These are phyloP conservation scores for Pleurotus sapidus DNA, from an alignment of 768 basidiomycete species.

Conservation along the genomic window DNA sequence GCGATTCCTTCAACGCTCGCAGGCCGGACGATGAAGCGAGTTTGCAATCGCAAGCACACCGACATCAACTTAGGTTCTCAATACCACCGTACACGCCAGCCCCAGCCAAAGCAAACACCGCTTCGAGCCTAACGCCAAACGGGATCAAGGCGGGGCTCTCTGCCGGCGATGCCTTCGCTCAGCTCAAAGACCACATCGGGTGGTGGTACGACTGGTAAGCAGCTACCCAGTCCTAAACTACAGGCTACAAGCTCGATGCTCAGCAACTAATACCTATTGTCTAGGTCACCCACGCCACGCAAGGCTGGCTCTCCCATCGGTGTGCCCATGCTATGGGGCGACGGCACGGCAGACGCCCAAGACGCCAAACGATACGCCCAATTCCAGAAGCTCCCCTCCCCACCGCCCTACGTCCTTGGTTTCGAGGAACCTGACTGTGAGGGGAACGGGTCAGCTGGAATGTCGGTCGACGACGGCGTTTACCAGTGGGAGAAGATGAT, in stretches of 20 bases:
- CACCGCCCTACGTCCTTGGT: constrained; percentile 38
- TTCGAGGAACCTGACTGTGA: constrained; percentile 49
- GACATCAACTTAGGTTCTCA: background rate
- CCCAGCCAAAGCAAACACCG: constrained; percentile 6
- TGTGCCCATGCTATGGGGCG: constrained; percentile 49
- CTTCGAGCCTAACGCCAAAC: constrained; percentile 33
- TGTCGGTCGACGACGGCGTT: constrained; percentile 39
- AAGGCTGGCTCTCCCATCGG: constrained; percentile 36
- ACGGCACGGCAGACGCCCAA: constrained; percentile 32
- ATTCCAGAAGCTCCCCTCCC: constrained; percentile 30
- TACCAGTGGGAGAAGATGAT: constrained; percentile 37
- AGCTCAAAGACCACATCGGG: constrained; percentile 38
- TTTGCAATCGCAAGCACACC: background rate
- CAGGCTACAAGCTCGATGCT: background rate
- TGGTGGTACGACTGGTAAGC: constrained; percentile 50
- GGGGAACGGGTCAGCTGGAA: constrained; percentile 42
- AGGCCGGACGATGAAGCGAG: background rate
- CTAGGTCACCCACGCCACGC: constrained; percentile 37
- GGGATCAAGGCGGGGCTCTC: constrained; percentile 45
- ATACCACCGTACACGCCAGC: constrained; percentile 6
- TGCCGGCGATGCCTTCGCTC: constrained; percentile 39
- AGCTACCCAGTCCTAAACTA: background rate
- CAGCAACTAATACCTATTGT: background rate
- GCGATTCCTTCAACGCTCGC: background rate
- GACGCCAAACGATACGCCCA: constrained; percentile 35